Evolutionary conservation across 805 yeast species (phyloP).

Genomic region (Saccharomycopsis fermentans): DNA sequence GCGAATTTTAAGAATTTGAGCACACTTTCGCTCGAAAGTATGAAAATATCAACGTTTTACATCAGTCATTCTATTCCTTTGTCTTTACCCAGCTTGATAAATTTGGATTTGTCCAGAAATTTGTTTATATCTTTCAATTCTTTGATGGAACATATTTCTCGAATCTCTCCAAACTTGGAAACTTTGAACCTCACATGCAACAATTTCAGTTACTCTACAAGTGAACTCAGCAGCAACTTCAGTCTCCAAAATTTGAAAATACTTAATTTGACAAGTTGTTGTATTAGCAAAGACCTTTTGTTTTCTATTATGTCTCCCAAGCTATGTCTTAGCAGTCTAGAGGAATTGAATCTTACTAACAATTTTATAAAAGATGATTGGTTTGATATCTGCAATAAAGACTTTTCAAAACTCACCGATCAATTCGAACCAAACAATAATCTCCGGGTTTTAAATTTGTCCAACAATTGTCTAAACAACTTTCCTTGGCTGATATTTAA

Average conservation of each 20-base stretch:
- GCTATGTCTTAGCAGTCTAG: not conserved
- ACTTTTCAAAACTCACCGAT: not conserved
- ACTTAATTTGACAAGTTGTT: slow-evolving; percentile 21
- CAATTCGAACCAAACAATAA: not conserved
- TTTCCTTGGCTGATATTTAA: slow-evolving; percentile 24
- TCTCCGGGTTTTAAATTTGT: slow-evolving; percentile 27
- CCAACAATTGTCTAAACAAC: slow-evolving; percentile 32
- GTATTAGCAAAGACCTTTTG: slow-evolving; percentile 1
- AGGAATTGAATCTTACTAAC: slow-evolving; percentile 8
- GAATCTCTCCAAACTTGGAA: slow-evolving; percentile 29
- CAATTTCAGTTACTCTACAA: slow-evolving; percentile 8
- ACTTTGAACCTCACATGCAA: slow-evolving; percentile 24
- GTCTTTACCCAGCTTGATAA: slow-evolving; percentile 22
- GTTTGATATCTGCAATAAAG: not conserved
- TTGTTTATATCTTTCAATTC: slow-evolving; percentile 34
- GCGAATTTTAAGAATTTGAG: slow-evolving; percentile 35
- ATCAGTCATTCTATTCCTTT: not conserved
- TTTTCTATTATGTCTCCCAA: not conserved
- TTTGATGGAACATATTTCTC: slow-evolving; percentile 29
- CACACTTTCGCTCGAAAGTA: slow-evolving; percentile 39
- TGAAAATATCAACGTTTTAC: not conserved
- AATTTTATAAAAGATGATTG: slow-evolving; percentile 8
- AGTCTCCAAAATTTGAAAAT: not conserved
- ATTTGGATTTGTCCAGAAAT: slow-evolving; percentile 54
- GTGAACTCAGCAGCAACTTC: not conserved